Base-by-base conservation (phyloP, 306 rosid species). In the Adenanthera pavonina region DNA sequence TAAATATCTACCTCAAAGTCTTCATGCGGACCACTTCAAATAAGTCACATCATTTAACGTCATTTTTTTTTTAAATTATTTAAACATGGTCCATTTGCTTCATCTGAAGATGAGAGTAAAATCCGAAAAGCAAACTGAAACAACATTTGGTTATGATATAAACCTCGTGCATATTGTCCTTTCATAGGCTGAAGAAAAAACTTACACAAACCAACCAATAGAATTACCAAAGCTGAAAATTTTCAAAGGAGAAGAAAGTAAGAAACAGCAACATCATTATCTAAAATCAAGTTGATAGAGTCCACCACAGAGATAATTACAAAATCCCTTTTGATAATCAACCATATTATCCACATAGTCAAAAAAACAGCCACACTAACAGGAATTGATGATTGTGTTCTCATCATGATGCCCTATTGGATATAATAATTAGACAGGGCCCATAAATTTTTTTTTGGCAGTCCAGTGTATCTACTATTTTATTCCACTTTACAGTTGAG, bases 381-480 rank as follows among this genome's bases (percentile, higher is more conserved):
- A 52, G 72, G 71, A 82, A 78, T 68, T 69, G 54, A 81, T 59
- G 75, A 67, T 25, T 59, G 74, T 19, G 30, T 75, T 61, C 19
- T 71, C 78, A 73, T 40, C 30, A 86, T 85, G 77, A 87, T 78
- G 80, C 36, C 59, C 9, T 74, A 76, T 78, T 72, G 80, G 72
- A 78, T 52, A 69, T 54, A 77, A 89, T 84, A 47, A 82, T 89
- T 82, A 78, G 62, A 80, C 57, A 82, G 85, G 92, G 89, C 80
- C 89, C 88, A 77, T 75, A 36, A 81, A 84, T 75, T 62, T 69
- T 66, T 67, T 57, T 78, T 73, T 70, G 72, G 72, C 80, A 70
- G 67, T 75, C 67, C 33, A 71, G 72, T 78, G 67, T 84, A 80
- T 81, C 64, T 43, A 44, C 64, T 43, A 44, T 44, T 69, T 25